Evolutionary conservation across 345 rosid species (phyloP), one percentile per base, ranked within the genome.

Genomic region (Euphorbia lathyris): DNA sequence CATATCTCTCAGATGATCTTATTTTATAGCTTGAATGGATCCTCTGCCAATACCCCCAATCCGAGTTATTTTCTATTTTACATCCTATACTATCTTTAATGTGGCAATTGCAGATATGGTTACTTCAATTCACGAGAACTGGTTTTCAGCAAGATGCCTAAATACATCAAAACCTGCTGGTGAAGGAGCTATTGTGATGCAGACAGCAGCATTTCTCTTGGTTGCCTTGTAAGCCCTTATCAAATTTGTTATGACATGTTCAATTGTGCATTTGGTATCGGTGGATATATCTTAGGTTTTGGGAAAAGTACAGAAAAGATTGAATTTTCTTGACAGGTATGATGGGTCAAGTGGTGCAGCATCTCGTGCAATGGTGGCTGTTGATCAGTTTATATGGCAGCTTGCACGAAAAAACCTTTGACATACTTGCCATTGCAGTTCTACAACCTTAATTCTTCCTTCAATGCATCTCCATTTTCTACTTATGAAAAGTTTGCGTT

Each of bases 131-230:
- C 87, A 91, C 38, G 96, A 93, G 78, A 86, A 78, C 17, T 89
- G 96, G 92, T 91, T 93, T 63, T 82, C 75, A 66, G 92, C 97
- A 61, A 88, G 98, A 77, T 91, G 91, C 74, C 55, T 91, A 72
- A 86, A 88, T 77, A 59, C 92, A 4, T 67, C 76, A 14, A 84
- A 82, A 36, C 83, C 91, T 63, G 76, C 86, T 63, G 97, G 96
- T 63, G 97, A 91, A 88, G 97, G 98, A 62, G 92, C 81, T 68
- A 84, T 93, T 51, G 86, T 91, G 71, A 79, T 88, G 83, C 97
- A 88, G 81, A 86, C 96, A 0, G 70, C 85, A 5, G 80, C 80
- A 9, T 83, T 85, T 58, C 72, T 93, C 36, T 72, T 91, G 73
- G 87, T 93, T 80, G 88, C 91, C 19, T 56, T 89, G 98, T 93